Conservation (phyloP, 805 yeast species). For the Yueomyces sinensis region DNA sequence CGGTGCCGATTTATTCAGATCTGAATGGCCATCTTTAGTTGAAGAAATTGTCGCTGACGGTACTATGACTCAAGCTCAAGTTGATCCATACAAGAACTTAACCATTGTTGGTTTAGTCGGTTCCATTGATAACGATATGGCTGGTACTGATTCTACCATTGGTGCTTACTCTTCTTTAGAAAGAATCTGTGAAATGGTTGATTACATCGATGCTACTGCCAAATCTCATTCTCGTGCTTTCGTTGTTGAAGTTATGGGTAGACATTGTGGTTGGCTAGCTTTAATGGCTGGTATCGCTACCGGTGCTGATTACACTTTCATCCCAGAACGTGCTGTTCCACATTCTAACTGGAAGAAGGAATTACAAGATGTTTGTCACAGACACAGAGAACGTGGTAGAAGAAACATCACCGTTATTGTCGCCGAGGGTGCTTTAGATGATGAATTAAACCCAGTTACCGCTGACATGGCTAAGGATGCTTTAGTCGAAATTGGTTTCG, state of each 20-base stretch:
- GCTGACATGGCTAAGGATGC: slow-evolving; percentile 72
- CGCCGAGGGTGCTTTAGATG: slow-evolving; percentile 94
- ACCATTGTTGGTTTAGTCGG: slow-evolving; percentile 93
- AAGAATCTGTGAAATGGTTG: slow-evolving; percentile 86
- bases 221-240: slow-evolving; percentile 95
- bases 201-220: slow-evolving; percentile 96
- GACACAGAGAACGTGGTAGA: slow-evolving; percentile 79
- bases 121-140: slow-evolving; percentile 96
- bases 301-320: slow-evolving; percentile 86
- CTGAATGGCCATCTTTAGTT: slow-evolving; percentile 87
- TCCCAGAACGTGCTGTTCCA: slow-evolving; percentile 86
- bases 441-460: slow-evolving; percentile 66
- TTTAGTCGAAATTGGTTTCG: slow-evolving; percentile 73
- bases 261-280: slow-evolving; percentile 99
- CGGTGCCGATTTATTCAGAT: slow-evolving; percentile 89
- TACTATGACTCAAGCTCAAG: slow-evolving; percentile 44
- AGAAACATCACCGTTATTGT: slow-evolving; percentile 93
- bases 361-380: slow-evolving; percentile 56
- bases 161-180: slow-evolving; percentile 93
- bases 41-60: slow-evolving; percentile 50
- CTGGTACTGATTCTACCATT: slow-evolving; percentile 90
- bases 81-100: slow-evolving; percentile 50
- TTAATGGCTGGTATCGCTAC: slow-evolving; percentile 96
- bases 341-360: slow-evolving; percentile 68
- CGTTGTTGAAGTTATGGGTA: slow-evolving; percentile 97